phyloP scores from a whole-genome alignment of 176 grass and related monocot species.

The Eragrostis curvula region DNA sequence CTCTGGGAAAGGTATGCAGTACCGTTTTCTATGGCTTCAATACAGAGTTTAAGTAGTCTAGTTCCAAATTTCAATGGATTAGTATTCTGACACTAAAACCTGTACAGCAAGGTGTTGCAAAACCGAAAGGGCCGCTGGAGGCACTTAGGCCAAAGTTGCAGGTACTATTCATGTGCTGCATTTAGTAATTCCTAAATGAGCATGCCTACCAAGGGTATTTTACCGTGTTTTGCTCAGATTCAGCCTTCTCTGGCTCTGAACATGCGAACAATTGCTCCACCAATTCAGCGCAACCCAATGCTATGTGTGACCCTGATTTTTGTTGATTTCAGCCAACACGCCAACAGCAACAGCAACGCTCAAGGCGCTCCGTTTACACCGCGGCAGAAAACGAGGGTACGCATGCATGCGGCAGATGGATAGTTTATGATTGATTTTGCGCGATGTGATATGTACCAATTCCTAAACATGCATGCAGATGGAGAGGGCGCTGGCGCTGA shows the following conservation, averaged over 20 bases:
- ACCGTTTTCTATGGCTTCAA: constrained; percentile 1
- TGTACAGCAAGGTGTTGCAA: constrained; percentile 80
- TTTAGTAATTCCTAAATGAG: constrained; percentile 22
- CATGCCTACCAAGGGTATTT: not conserved
- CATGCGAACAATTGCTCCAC: not conserved
- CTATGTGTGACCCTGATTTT: not conserved
- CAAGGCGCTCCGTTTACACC: constrained; percentile 70
- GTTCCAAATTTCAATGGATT: not conserved
- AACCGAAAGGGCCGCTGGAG: constrained; percentile 91
- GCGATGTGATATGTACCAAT: not conserved
- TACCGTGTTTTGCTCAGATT: not conserved
- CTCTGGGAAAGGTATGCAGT: constrained; percentile 73
- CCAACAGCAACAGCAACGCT: constrained; percentile 80
- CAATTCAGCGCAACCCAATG: constrained; percentile 4
- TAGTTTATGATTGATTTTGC: not conserved
- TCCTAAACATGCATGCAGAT: constrained; percentile 42
- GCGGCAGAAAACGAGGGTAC: constrained; percentile 78
- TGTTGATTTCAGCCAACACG: constrained; percentile 79
- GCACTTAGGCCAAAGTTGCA: constrained; percentile 93
- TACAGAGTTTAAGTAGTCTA: not conserved
- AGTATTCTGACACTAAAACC: constrained; percentile 7
- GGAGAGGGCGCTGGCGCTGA: constrained; percentile 63
- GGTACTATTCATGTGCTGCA: constrained; percentile 37
- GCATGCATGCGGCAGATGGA: not conserved
- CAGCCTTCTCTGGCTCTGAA: not conserved